Conservation (phyloP, 345 rosid genomes). For the Physaria fendleri region DNA sequence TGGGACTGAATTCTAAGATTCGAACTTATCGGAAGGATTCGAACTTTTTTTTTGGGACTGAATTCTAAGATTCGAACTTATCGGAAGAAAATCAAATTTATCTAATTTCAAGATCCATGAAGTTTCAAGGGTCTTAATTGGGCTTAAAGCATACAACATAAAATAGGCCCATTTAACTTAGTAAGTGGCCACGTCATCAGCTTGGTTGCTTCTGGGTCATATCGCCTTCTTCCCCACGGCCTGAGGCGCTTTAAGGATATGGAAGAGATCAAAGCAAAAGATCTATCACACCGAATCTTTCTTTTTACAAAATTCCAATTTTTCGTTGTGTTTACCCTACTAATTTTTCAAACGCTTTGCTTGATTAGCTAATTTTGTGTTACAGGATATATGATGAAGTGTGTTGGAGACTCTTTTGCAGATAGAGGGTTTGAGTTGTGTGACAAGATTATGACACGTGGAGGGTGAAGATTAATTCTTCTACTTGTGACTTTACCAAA, state of each 20-base stretch:
- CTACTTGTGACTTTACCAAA: no score
- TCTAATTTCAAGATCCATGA: no score
- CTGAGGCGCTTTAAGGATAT: background rate
- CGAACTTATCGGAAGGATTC: no score
- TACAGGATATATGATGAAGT: no score
- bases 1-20: no score
- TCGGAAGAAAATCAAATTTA: no score
- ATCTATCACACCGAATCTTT: background rate
- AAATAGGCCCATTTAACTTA: background rate
- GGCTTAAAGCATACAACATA: background rate
- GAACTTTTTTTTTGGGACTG: no score
- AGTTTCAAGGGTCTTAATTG: background rate
- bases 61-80: no score
- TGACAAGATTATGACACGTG: no score
- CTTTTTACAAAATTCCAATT: background rate
- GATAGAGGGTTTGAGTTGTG: no score
- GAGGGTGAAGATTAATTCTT: no score
- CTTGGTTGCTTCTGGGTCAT: constrained; percentile 11
- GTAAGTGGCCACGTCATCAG: constrained; percentile 20
- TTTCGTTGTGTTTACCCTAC: background rate
- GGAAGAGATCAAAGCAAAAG: constrained; percentile 10
- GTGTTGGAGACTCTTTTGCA: no score
- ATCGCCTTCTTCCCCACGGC: constrained; percentile 20
- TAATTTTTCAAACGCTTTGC: background rate
- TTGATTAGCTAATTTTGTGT: background rate